Evolutionary conservation across 306 rosid species (phyloP), one percentile per base, ranked within the genome.

Genomic region (Sphenostylis stenocarpa): DNA sequence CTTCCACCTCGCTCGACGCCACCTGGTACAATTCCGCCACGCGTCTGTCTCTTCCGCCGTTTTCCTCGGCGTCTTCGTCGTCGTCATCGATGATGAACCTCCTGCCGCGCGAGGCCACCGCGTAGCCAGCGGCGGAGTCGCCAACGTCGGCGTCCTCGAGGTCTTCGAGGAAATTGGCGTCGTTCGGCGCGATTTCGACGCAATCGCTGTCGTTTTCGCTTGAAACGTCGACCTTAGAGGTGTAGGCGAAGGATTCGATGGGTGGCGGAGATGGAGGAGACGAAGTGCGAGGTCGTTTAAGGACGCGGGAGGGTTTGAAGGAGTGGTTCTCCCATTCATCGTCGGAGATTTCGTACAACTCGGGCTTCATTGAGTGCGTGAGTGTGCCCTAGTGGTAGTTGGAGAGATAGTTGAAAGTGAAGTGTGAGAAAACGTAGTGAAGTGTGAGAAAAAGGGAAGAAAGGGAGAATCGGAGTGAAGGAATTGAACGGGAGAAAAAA

Each of bases 261-360:
- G 94, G 88, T 7, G 94, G 92, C 2, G 96, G 97, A 13, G 86
- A 26, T 3, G 14, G 47, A 41, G 63, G 6, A 72, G 65, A 34
- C 12, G 85, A 56, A 56, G 81, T 0, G 66, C 78, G 82, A 2
- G 87, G 52, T 12, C 84, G 80, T 28, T 78, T 83, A 56, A 92
- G 86, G 41, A 90, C 88, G 2, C 89, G 97, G 1, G 97, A 95
- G 77, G 98, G 96, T 70, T 95, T 87, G 81, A 95, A 95, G 79
- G 93, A 79, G 72, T 90, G 98, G 3, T 84, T 85, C 4, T 87
- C 90, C 98, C 98, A 95, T 85, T 95, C 97, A 55, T 89, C 97
- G 84, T 95, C 98, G 61, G 97, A 95, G 84, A 95, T 88, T 92
- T 95, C 97, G 57, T 90, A 87, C 76, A 84, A 86, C 1, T 84